Evolutionary conservation across 257 asterid genomes (phyloP).

Genomic region (Lithospermum erythrorhizon): DNA sequence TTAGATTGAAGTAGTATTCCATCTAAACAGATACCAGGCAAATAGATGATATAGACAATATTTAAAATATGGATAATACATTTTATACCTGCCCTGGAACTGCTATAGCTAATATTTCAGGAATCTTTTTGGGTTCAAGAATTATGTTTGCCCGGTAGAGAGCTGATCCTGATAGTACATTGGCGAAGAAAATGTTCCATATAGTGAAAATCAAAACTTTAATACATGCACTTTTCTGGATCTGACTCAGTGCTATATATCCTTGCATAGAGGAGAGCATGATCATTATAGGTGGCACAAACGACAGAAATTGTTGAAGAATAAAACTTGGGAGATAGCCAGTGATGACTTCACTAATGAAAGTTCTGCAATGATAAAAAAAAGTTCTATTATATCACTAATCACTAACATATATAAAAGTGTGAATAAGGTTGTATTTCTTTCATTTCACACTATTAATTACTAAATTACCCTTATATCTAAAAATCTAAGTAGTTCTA

Average conservation of each 20-base stretch:
- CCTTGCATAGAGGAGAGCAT: constrained; percentile 87
- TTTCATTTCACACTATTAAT: too few species aligned
- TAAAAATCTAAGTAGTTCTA: too few species aligned
- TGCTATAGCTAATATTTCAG: constrained; percentile 67
- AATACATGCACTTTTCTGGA: constrained; percentile 83
- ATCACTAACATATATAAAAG: too few species aligned
- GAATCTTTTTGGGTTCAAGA: constrained; percentile 79
- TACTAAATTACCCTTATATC: too few species aligned
- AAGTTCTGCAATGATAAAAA: constrained; percentile 36
- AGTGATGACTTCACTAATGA: constrained; percentile 71
- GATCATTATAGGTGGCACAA: constrained; percentile 75
- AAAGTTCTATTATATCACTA: constrained; percentile 10
- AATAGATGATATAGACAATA: too few species aligned
- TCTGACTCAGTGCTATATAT: constrained; percentile 71
- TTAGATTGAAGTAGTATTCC: too few species aligned
- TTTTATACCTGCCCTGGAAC: constrained; percentile 88
- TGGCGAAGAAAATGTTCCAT: constrained; percentile 94
- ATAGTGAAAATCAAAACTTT: constrained; percentile 77
- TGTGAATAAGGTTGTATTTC: too few species aligned
- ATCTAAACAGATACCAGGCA: too few species aligned
- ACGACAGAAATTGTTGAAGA: constrained; percentile 53
- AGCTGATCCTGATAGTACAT: constrained; percentile 86
- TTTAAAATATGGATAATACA: too few species aligned
- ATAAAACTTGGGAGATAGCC: constrained; percentile 97
- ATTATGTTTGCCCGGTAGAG: constrained; percentile 45